Evolutionary conservation across 129 eudicot genomes (phyloP).

Genomic region (Oenanthe sinensis): DNA sequence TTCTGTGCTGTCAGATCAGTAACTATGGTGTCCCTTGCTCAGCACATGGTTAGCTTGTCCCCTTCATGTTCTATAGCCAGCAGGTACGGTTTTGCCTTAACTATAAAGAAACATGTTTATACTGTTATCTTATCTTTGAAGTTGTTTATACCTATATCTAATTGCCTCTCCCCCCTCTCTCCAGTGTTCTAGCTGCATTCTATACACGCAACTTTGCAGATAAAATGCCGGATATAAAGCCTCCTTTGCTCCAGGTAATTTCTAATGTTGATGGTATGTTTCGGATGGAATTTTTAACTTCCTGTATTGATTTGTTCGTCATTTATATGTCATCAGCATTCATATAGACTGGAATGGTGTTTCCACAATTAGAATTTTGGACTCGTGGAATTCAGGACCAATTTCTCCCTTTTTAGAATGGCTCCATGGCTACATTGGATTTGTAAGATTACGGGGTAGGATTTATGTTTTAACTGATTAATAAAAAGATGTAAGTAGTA

Average conservation of each 20-base stretch:
- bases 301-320: background rate
- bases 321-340: background rate
- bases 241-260: conserved; percentile 89
- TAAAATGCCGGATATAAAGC: conserved; percentile 63
- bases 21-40: conserved; percentile 93
- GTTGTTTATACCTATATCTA: background rate
- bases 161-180: conserved; percentile 12
- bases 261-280: conserved; percentile 11
- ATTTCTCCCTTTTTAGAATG: too few species aligned
- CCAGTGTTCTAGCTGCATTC: conserved; percentile 95
- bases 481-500: background rate
- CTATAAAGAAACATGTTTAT: background rate
- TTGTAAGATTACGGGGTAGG: background rate
- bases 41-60: conserved; percentile 76
- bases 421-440: too few species aligned
- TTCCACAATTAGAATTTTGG: background rate
- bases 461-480: background rate
- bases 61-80: conserved; percentile 76
- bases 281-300: background rate
- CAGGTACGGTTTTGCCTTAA: conserved; percentile 40
- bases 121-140: background rate
- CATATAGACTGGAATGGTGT: background rate
- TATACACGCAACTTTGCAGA: conserved; percentile 86
- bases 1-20: conserved; percentile 89
- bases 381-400: background rate